Evolutionary conservation across 352 stramenopile species (phyloP), one percentile per base, ranked within the genome.

Genomic region (Pilasporangium apinafurcum): DNA sequence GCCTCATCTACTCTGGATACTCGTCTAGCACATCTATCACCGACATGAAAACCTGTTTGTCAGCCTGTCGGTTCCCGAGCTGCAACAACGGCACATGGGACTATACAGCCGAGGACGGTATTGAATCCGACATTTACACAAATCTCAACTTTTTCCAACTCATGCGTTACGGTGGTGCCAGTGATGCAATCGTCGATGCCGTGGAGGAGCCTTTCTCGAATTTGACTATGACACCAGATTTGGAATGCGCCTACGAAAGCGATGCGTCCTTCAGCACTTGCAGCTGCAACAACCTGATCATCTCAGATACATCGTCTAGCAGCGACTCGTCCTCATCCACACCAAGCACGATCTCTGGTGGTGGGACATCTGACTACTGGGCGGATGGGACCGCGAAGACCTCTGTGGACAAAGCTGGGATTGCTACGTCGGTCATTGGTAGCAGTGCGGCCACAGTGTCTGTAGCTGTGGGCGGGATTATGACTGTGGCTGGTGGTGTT

Each of bases 71-170:
- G 35, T 89, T 93, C 55, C 82, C 82, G 17, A 78, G 66, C 10
- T 93, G 82, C 43, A 50, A 43, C 22, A 78, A 87, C 30, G 74
- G 68, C 39, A 65, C 51, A 51, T 93, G 82, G 82, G 82, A 90
- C 51, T 93, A 93, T 59, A 43, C 58, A 33, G 57, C 75, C 2
- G 48, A 60, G 16, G 72, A 89, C 37, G 82, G 82, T 4, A 54
- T 93, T 39, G 65, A 58, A 37, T 91, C 78, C 26, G 45, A 68
- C 1, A 60, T 93, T 25, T 93, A 93, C 54, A 48, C 63, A 3
- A 54, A 68, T 32, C 48, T 93, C 37, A 70, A 91, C 54, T 84
- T 91, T 30, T 53, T 82, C 8, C 57, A 74, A 32, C 57, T 90
- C 18, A 66, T 90, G 49, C 41, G 39, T 10, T 65, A 61, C 44